Evolutionary conservation across 2,329 filamentous ascomycete genomes (phyloP).

Genomic region (Aureobasidium mangrovei): DNA sequence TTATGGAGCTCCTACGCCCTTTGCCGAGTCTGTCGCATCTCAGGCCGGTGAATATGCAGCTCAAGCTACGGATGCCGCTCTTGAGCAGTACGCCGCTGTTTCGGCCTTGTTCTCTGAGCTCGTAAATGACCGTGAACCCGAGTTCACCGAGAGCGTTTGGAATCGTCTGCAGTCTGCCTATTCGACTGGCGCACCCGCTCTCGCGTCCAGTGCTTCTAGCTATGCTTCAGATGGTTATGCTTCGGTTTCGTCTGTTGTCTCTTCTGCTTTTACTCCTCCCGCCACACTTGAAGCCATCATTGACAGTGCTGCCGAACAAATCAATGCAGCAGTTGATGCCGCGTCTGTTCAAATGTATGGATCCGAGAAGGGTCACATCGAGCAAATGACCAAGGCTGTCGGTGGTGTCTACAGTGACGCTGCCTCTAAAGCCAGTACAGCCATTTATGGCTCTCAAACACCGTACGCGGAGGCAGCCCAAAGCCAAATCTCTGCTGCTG

Average conservation of each 20-base stretch:
- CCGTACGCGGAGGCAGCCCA: constrained; percentile 47
- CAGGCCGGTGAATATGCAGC: constrained; percentile 51
- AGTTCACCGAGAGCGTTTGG: constrained; percentile 74
- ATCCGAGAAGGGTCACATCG: constrained; percentile 43
- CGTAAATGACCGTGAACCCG: constrained; percentile 66
- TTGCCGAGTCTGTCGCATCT: constrained; percentile 37
- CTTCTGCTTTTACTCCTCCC: constrained; percentile 47
- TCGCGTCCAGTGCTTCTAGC: constrained; percentile 44
- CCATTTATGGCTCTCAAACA: constrained; percentile 47
- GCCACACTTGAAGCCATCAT: constrained; percentile 50
- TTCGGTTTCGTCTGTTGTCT: constrained; percentile 39
- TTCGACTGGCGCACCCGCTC: constrained; percentile 53
- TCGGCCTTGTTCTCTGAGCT: constrained; percentile 68
- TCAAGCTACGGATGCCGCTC: constrained; percentile 52
- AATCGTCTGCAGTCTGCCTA: constrained; percentile 63
- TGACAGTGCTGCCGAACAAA: constrained; percentile 46
- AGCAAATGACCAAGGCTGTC: constrained; percentile 46
- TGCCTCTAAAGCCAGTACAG: constrained; percentile 38
- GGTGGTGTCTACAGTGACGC: constrained; percentile 41
- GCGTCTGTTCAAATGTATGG: constrained; percentile 52
- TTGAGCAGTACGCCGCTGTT: constrained; percentile 59
- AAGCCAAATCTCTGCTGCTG: constrained; percentile 45
- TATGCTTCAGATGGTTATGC: constrained; percentile 41
- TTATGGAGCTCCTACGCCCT: constrained; percentile 55
- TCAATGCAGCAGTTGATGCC: constrained; percentile 51